Percentiles rank a stretch among this genome's conserved stretches.
Conservation (phyloP, 306 rosid genomes). For the Ochetophila trinervis region DNA sequence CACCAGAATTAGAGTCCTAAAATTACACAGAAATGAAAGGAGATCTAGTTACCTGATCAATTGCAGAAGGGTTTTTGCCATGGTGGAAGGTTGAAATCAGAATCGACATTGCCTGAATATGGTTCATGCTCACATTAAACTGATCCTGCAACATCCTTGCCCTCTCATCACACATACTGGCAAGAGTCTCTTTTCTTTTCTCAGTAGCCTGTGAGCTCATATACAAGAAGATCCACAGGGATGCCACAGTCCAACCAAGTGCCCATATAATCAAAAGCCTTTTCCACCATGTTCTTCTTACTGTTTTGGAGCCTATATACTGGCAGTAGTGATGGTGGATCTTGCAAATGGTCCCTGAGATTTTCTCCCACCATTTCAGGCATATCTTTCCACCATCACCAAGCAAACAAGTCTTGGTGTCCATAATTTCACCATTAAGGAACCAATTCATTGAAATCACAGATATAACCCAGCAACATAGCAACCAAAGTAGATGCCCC, state of each 20-base stretch:
- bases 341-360: slow-evolving; percentile 37
- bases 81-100: slow-evolving; percentile 91
- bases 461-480: slow-evolving; percentile 66
- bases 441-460: slow-evolving; percentile 71
- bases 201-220: slow-evolving; percentile 65
- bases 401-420: slow-evolving; percentile 54
- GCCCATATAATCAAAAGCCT: slow-evolving; percentile 63
- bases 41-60: slow-evolving; percentile 71
- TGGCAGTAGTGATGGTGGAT: slow-evolving; percentile 50
- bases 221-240: slow-evolving; percentile 55
- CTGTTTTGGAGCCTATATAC: slow-evolving; percentile 54
- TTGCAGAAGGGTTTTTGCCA: slow-evolving; percentile 75
- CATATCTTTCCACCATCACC: slow-evolving; percentile 56
- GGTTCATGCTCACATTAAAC: slow-evolving; percentile 94
- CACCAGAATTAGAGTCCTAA: slow-evolving; percentile 6
- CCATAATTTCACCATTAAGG: slow-evolving; percentile 49
- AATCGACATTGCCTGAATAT: slow-evolving; percentile 96
- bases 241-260: slow-evolving; percentile 47
- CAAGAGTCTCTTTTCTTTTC: slow-evolving; percentile 85
- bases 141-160: slow-evolving; percentile 97
- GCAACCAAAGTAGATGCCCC: slow-evolving; percentile 80
- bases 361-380: slow-evolving; percentile 69
- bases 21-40: slow-evolving; percentile 13
- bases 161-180: slow-evolving; percentile 96
- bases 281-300: slow-evolving; percentile 49